phyloP scores from a whole-genome alignment of 768 basidiomycete species.

The Amanita rimosa region DNA sequence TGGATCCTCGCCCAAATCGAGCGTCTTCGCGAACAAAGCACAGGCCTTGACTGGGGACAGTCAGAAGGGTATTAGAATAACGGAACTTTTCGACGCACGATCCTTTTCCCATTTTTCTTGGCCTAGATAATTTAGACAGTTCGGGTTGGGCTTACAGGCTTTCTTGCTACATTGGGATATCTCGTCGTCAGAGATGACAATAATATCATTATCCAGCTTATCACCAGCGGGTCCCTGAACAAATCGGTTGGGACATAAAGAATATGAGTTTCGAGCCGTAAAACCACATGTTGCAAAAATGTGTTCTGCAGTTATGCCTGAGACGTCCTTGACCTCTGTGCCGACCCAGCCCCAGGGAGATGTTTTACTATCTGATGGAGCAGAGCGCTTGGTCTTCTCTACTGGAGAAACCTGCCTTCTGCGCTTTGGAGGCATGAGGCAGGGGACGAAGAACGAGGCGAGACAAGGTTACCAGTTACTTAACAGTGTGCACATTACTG shows the following conservation, averaged over 20 bases:
- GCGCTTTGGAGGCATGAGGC: slow-evolving; percentile 45
- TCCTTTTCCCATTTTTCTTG: slow-evolving; percentile 73
- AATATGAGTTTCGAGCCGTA: slow-evolving; percentile 33
- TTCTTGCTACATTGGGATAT: slow-evolving; percentile 43
- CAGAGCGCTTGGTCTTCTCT: slow-evolving; percentile 49
- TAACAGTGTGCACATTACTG: not conserved
- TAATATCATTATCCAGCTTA: slow-evolving; percentile 49
- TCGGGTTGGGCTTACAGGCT: slow-evolving; percentile 64
- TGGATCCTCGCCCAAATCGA: slow-evolving; percentile 48
- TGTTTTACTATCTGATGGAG: slow-evolving; percentile 30
- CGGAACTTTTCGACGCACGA: slow-evolving; percentile 26
- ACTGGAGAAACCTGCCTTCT: slow-evolving; percentile 47
- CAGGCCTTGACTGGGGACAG: slow-evolving; percentile 32
- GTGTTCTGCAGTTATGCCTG: slow-evolving; percentile 59
- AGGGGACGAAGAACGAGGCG: slow-evolving; percentile 4
- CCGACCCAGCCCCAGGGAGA: slow-evolving; percentile 79
- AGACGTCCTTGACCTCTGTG: slow-evolving; percentile 42
- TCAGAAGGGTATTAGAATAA: not conserved
- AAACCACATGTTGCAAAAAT: slow-evolving; percentile 59
- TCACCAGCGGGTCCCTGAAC: slow-evolving; percentile 15
- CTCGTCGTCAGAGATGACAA: slow-evolving; percentile 64
- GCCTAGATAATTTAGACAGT: slow-evolving; percentile 82
- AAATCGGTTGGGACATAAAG: slow-evolving; percentile 52
- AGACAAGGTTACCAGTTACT: not conserved
- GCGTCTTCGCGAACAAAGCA: slow-evolving; percentile 38